These are phyloP conservation scores for Naganishia onofrii DNA, from an alignment of 768 basidiomycete genomes.

Conservation along the genomic window DNA sequence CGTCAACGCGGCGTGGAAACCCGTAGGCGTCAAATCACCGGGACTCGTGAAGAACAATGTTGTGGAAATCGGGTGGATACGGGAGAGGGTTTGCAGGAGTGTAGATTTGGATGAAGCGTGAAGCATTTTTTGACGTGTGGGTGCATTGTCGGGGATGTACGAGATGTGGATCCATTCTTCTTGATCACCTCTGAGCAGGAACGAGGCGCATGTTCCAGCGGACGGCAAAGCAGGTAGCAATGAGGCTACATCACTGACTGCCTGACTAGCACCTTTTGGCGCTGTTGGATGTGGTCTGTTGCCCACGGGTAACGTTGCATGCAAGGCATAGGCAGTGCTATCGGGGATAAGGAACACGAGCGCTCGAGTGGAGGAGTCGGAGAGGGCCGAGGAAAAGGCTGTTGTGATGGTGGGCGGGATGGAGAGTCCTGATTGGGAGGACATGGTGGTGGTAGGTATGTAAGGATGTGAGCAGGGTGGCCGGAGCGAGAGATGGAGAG, in stretches of 20 bases:
- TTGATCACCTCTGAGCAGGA: constrained; percentile 41
- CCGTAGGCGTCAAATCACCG: constrained; percentile 53
- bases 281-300: background rate
- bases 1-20: constrained; percentile 70
- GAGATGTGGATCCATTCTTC: constrained; percentile 52
- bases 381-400: constrained; percentile 38
- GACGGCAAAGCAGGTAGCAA: constrained; percentile 39
- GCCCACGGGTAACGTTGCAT: background rate
- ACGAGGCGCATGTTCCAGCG: constrained; percentile 47
- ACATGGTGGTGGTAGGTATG: constrained; percentile 38
- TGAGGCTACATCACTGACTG: background rate
- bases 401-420: constrained; percentile 41
- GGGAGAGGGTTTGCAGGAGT: constrained; percentile 44
- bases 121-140: constrained; percentile 51
- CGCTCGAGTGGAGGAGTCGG: constrained; percentile 32
- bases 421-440: constrained; percentile 51
- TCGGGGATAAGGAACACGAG: constrained; percentile 36
- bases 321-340: background rate
- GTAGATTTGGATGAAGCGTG: constrained; percentile 49
- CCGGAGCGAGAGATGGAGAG: background rate
- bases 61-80: constrained; percentile 47
- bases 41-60: constrained; percentile 48
- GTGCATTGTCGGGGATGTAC: constrained; percentile 44
- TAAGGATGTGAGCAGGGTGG: background rate
- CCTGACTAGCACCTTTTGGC: background rate